Base-by-base conservation (phyloP, 768 basidiomycete genomes). In the Suillus occidentalis region DNA sequence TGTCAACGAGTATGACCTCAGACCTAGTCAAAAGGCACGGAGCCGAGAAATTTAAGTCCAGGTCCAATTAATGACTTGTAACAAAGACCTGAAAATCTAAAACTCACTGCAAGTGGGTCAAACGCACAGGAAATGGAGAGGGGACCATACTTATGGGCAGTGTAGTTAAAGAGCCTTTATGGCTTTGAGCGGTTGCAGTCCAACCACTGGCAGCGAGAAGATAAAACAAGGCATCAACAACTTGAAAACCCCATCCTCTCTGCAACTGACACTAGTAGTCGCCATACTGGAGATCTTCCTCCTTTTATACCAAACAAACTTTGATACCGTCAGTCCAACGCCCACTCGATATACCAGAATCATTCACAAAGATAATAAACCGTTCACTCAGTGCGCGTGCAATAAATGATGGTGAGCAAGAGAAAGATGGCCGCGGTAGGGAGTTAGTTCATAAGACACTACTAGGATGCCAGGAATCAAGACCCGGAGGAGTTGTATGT, bases 401-500 rank as follows among this genome's bases (percentile, higher is more conserved):
- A 28, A 63, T 60, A 36, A 63, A 63, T 53, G 52, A 63, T 63
- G 62, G 62, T 63, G 62, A 63, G 62, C 62, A 61, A 28, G 43
- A n/a, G 56, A 60, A 37, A 34, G 50, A 63, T 63, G 18, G 12
- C 34, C 34, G 34, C 6, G 25, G 39, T 36, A 31, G 8, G 62
- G 58, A 39, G 55, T 34, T 57, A 28, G n/a, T 61, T 61, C 70
- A 53, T 77, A 56, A 73, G 65, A 67, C 65, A 61, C 65, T 49
- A 65, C 59, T 74, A 92, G 90, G 89, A 90, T 67, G 75, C 86
- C 55, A 84, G 82, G 69, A 81, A 85, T 70, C 89, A 91, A 79
- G 97, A 99, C 82, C 97, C 97, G 64, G 96, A 98, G 78, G 95
- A 96, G 71, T 87, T 95, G 73, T 99, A 97, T 77, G 95, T 98